Evolutionary conservation across 805 yeast species (phyloP).

Genomic region (Metschnikowia anglica): DNA sequence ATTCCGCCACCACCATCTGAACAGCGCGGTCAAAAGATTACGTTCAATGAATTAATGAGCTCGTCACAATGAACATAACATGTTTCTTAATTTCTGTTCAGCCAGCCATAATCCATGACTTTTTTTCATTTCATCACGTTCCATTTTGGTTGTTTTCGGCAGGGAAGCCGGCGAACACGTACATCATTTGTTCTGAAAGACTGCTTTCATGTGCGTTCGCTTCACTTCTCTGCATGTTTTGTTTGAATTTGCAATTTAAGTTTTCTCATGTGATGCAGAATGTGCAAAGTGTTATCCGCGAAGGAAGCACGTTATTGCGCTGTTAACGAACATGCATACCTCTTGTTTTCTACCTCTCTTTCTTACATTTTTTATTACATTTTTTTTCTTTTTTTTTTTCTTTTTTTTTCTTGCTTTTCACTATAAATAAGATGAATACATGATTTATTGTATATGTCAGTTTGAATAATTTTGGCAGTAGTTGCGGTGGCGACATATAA

Average conservation of each 20-base stretch:
- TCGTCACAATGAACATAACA: slow-evolving; percentile 17
- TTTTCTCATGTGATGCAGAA: background rate
- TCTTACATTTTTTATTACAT: slow-evolving; percentile 6
- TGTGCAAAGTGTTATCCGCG: background rate
- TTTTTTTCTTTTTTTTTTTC: slow-evolving; percentile 11
- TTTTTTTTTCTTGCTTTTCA: slow-evolving; percentile 10
- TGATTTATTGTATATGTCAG: slow-evolving; percentile 6
- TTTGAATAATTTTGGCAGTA: too few species aligned
- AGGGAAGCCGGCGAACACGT: background rate
- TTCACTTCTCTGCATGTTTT: background rate
- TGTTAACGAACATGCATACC: background rate
- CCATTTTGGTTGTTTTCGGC: background rate
- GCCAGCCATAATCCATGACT: background rate
- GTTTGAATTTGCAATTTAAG: background rate
- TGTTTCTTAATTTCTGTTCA: background rate
- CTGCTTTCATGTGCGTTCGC: background rate
- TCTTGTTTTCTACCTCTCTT: slow-evolving; percentile 4
- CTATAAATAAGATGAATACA: slow-evolving; percentile 4
- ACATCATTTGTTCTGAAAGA: background rate
- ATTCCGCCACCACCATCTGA: slow-evolving; percentile 16
- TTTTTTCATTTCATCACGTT: slow-evolving; percentile 2
- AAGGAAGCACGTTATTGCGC: too few species aligned
- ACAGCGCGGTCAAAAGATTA: slow-evolving; percentile 36
- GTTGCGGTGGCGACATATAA: too few species aligned
- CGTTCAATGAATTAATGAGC: slow-evolving; percentile 41